Percentiles rank a stretch among this genome's conserved stretches.
Conservation (phyloP, 139 green algal species). For the Coccomyxa sp. region DNA sequence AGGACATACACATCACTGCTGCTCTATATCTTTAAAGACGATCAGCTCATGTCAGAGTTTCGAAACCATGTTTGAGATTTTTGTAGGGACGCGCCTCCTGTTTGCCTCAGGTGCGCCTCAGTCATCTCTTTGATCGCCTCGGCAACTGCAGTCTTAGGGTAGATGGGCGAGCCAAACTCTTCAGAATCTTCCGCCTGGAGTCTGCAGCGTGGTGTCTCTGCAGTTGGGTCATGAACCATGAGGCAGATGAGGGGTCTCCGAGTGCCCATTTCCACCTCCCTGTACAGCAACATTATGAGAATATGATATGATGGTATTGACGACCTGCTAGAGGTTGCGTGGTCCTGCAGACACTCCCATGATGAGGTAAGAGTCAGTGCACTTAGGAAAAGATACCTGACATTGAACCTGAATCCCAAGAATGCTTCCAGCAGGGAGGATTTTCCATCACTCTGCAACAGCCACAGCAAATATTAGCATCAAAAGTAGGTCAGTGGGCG, state of each 20-base stretch:
- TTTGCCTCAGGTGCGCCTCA: slow-evolving; percentile 67
- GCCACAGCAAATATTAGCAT: not conserved
- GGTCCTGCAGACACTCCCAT: too few species aligned
- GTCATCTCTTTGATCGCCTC: slow-evolving; percentile 77
- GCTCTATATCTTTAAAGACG: not conserved
- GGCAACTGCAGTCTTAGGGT: slow-evolving; percentile 69
- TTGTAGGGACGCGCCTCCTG: slow-evolving; percentile 18
- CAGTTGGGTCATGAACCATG: slow-evolving; percentile 76
- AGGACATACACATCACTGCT: not conserved
- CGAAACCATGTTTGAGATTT: too few species aligned
- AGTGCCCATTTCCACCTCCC: slow-evolving; percentile 89
- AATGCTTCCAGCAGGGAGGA: slow-evolving; percentile 85
- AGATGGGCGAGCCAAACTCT: slow-evolving; percentile 70
- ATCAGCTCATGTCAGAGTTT: too few species aligned
- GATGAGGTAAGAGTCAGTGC: too few species aligned
- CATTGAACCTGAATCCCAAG: slow-evolving; percentile 85
- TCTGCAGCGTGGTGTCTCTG: slow-evolving; percentile 67
- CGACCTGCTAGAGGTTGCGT: too few species aligned
- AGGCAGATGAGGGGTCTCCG: slow-evolving; percentile 40
- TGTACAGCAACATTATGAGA: too few species aligned
- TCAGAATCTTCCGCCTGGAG: slow-evolving; percentile 83
- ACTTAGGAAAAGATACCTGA: slow-evolving; percentile 23
- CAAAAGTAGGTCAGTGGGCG: too few species aligned
- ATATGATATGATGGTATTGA: too few species aligned
- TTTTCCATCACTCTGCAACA: slow-evolving; percentile 83